Evolutionary conservation across 2,329 filamentous ascomycete species (phyloP).

Genomic region (Sarocladium strictum): DNA sequence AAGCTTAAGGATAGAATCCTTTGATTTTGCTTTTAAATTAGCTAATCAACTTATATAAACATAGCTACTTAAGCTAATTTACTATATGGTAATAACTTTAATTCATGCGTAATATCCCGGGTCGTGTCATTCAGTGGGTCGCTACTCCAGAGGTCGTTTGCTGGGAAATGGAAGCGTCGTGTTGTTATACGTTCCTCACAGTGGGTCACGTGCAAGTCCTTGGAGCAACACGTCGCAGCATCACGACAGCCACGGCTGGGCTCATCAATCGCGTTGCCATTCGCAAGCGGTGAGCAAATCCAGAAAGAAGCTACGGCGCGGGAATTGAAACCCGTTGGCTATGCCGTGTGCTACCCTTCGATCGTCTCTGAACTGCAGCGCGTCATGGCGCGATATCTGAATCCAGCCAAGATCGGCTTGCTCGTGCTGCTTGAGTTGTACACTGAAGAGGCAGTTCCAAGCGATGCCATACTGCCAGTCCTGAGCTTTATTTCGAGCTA

Average conservation of each 20-base stretch:
- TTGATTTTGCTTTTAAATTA: too few species aligned
- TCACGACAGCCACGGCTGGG: not conserved
- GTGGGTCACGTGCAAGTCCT: not conserved
- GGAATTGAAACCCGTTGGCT: too few species aligned
- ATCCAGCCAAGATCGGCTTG: constrained; percentile 81
- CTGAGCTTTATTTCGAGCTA: constrained; percentile 74
- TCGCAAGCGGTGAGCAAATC: not conserved
- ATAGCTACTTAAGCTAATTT: too few species aligned
- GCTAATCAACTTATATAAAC: too few species aligned
- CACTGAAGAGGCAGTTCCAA: constrained; percentile 62
- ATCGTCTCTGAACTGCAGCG: not conserved
- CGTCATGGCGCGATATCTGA: constrained; percentile 73
- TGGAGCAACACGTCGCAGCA: not conserved
- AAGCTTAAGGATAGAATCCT: too few species aligned
- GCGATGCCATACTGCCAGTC: constrained; percentile 64
- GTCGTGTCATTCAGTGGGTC: too few species aligned
- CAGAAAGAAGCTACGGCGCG: not conserved
- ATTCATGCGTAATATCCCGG: too few species aligned
- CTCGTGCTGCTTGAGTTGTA: constrained; percentile 80
- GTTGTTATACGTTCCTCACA: not conserved
- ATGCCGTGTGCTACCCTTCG: not conserved
- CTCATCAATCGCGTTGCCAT: not conserved
- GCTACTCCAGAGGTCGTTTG: too few species aligned
- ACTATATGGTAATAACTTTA: too few species aligned
- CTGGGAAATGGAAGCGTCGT: too few species aligned